phyloP scores from a whole-genome alignment of 805 yeast species.

The Suhomyces canberraensis region DNA sequence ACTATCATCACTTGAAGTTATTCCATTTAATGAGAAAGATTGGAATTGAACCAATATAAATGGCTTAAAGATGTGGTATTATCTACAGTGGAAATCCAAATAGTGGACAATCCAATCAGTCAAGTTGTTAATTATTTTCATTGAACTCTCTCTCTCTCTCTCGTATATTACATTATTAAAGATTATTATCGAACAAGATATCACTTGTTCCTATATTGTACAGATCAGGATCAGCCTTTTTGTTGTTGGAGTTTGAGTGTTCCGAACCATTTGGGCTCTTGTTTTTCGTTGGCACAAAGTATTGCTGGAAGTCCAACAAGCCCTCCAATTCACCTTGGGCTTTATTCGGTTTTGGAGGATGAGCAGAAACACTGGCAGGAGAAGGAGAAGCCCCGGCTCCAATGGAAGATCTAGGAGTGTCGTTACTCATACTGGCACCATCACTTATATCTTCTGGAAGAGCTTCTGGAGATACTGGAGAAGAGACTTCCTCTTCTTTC shows the following conservation, averaged over 20 bases:
- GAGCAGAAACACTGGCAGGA: not conserved
- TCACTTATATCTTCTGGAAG: not conserved
- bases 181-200: constrained; percentile 11
- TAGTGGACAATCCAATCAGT: no score
- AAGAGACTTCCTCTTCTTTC: not conserved
- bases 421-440: not conserved
- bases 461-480: not conserved
- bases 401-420: not conserved
- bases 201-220: constrained; percentile 17
- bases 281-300: constrained; percentile 12
- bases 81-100: no score
- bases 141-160: not conserved
- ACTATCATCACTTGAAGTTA: no score
- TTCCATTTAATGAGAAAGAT: no score
- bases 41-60: no score
- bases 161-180: constrained; percentile 3
- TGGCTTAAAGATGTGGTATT: no score
- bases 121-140: no score
- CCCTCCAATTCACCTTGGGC: constrained; percentile 5
- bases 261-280: constrained; percentile 6
- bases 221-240: constrained; percentile 13
- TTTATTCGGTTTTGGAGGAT: not conserved
- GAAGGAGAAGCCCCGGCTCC: not conserved
- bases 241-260: constrained; percentile 5
- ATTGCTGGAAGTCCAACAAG: constrained; percentile 15